Evolutionary conservation across 495 filamentous ascomycete species (phyloP), one percentile per base, ranked within the genome.

Genomic region (Aspergillus egyptiacus): DNA sequence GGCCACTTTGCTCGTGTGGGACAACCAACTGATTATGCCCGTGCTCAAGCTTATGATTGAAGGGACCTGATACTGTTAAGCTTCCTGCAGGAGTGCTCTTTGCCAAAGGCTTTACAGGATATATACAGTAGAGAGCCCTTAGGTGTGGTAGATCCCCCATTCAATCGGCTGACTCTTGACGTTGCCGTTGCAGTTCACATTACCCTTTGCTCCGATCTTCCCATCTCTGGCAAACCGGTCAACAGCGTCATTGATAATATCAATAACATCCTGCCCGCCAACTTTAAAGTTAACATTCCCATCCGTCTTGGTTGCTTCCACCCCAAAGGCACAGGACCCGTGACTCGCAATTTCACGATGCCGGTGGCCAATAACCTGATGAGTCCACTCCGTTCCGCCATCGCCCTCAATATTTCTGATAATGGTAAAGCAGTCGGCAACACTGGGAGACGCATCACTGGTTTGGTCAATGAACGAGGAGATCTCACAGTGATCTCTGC

Each of bases 401-500:
- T 40, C 31, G 25, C 53, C 56, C 51, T 66, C 30, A 42, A 69
- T 65, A 32, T 69, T 71, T 10, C 38, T 48, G 18, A 67, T 51
- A 44, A 68, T 67, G 1, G 33, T n/a, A 34, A 45, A 45, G 50
- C 64, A 68, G 56, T 67, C 64, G 8, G 27, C 30, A n/a, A 61
- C 48, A 11, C 23, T 30, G 5, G 67, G 65, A 8, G 62, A 67
- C 14, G 51, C 63, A 17, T 43, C 44, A 35, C 45, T 61, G 15
- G 61, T 68, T 42, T 66, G 46, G 50, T 67, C 52, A n/a, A 18
- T 41, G 45, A 58, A 68, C 19, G 58, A 54, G 19, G 61, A 63
- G 23, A 22, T 20, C 9, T 47, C 55, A 47, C 64, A 66, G 18
- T 50, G 7, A 45, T 44, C 48, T 1, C 35, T 53, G 27, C 60